phyloP scores from a whole-genome alignment of 768 basidiomycete genomes.

The Termitomyces sp. region DNA sequence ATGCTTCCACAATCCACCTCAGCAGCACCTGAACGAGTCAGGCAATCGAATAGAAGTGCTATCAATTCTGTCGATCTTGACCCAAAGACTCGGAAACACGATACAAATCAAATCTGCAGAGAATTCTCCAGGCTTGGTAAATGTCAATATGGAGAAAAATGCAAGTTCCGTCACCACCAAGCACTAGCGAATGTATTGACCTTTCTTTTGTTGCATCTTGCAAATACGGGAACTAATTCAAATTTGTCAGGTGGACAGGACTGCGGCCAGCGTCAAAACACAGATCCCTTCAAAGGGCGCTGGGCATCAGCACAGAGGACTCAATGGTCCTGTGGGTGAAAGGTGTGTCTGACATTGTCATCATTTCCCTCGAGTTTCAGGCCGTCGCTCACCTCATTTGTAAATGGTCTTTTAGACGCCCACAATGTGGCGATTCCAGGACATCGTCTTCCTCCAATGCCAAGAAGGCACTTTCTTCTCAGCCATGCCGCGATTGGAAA shows the following conservation, averaged over 20 bases:
- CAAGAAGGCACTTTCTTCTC: neutral
- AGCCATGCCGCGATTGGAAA: conserved; percentile 1
- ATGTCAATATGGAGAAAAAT: conserved; percentile 5
- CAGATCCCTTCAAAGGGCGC: neutral
- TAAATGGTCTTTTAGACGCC: neutral
- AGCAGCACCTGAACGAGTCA: neutral
- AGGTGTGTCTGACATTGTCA: neutral
- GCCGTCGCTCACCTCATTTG: neutral
- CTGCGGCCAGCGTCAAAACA: neutral
- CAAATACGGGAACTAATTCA: neutral
- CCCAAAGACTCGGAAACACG: neutral
- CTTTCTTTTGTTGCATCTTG: neutral
- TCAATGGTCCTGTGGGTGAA: neutral
- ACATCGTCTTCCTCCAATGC: neutral
- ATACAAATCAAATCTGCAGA: neutral
- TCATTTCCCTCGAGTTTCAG: neutral
- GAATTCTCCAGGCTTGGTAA: neutral
- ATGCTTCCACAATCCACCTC: too few relatives aligned
- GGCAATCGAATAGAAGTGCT: neutral
- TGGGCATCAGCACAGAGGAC: neutral
- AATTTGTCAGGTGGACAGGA: neutral
- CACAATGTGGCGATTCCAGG: neutral
- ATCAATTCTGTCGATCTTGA: neutral
- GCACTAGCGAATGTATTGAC: neutral
- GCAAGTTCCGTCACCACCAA: conserved; percentile 3